phyloP scores from a whole-genome alignment of 495 filamentous ascomycete species.

The Staphylotrichum tortipilum region DNA sequence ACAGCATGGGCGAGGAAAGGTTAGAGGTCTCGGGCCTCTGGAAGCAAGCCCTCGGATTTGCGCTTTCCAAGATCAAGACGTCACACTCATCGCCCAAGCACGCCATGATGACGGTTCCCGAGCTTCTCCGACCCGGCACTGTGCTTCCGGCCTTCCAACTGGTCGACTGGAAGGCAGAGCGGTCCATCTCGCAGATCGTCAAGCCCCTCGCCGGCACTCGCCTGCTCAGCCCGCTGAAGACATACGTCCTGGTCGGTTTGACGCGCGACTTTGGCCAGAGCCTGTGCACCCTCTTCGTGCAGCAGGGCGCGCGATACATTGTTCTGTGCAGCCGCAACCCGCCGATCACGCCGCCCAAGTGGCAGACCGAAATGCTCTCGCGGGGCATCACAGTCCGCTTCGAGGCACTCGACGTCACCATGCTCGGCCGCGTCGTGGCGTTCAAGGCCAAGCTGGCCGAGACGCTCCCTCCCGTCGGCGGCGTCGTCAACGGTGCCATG shows the following conservation, averaged over 20 bases:
- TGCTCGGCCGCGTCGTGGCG: constrained; percentile 16
- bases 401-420: constrained; percentile 30
- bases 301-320: constrained; percentile 46
- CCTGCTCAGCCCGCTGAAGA: constrained; percentile 33
- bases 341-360: constrained; percentile 21
- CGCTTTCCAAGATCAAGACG: constrained; percentile 7
- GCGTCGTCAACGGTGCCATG: constrained; percentile 48
- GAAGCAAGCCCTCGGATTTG: constrained; percentile 15
- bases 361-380: constrained; percentile 33
- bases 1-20: not conserved
- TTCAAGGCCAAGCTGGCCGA: constrained; percentile 22
- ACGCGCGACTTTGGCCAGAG: constrained; percentile 52
- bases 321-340: constrained; percentile 51
- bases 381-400: constrained; percentile 27
- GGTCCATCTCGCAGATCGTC: constrained; percentile 13
- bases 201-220: constrained; percentile 8
- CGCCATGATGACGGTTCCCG: constrained; percentile 13
- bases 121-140: constrained; percentile 11
- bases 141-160: constrained; percentile 16
- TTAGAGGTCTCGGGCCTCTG: constrained; percentile 8
- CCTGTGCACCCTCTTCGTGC: constrained; percentile 47
- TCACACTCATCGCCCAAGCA: not conserved
- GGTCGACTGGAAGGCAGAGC: constrained; percentile 34
- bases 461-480: constrained; percentile 32
- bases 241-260: constrained; percentile 51